phyloP scores from a whole-genome alignment of 768 basidiomycete species.

The Antrodiella citrinella region DNA sequence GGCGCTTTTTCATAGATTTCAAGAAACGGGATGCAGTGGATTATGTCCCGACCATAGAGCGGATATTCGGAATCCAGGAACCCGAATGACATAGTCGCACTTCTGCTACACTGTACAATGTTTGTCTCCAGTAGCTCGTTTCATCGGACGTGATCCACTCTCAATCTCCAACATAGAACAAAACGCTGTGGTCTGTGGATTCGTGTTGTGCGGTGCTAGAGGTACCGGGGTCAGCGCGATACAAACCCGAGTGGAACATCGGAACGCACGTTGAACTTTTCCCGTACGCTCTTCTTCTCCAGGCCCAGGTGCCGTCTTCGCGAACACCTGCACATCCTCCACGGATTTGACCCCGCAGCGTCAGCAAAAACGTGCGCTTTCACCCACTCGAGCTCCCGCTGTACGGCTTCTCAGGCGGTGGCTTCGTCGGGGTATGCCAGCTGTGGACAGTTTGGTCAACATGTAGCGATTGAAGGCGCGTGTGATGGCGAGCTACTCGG shows the following conservation, averaged over 20 bases:
- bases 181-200: slow-evolving; percentile 86
- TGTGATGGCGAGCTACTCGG: slow-evolving; percentile 90
- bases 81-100: too few species aligned
- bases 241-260: background rate
- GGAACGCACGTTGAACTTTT: slow-evolving; percentile 29
- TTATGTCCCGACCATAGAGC: background rate
- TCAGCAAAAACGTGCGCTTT: too few species aligned
- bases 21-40: background rate
- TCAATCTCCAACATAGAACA: slow-evolving; percentile 71
- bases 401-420: too few species aligned
- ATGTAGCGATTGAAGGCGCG: slow-evolving; percentile 81
- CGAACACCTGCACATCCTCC: slow-evolving; percentile 57
- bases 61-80: background rate
- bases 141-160: slow-evolving; percentile 29
- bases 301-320: slow-evolving; percentile 53
- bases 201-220: slow-evolving; percentile 69
- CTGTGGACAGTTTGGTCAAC: slow-evolving; percentile 23
- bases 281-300: slow-evolving; percentile 31
- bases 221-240: slow-evolving; percentile 8
- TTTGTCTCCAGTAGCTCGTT: too few species aligned
- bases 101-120: too few species aligned
- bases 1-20: background rate
- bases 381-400: too few species aligned
- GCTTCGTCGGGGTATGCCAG: background rate
- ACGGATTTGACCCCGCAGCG: too few species aligned